phyloP scores from a whole-genome alignment of 306 rosid genomes.

The Bauhinia variegata region DNA sequence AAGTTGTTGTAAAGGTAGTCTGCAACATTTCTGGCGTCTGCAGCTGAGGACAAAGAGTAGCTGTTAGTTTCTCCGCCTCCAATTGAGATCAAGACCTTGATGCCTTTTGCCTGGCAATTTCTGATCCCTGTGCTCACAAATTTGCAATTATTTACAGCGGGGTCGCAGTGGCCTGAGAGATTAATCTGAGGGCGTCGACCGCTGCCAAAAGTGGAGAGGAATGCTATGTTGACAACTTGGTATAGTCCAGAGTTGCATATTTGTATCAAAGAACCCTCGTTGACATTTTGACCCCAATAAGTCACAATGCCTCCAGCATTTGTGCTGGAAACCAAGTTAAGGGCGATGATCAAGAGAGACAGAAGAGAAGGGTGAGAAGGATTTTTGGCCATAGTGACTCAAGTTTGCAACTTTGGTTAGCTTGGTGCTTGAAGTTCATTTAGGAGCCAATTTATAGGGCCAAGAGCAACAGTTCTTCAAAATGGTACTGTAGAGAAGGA shows the following conservation, averaged over 20 bases:
- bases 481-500: too few relatives aligned
- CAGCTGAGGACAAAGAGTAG: slow-evolving; percentile 58
- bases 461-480: too few relatives aligned
- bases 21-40: not conserved
- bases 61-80: slow-evolving; percentile 53
- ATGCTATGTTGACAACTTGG: slow-evolving; percentile 38
- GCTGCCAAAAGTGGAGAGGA: slow-evolving; percentile 34
- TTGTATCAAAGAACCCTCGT: slow-evolving; percentile 23
- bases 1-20: slow-evolving; percentile 47
- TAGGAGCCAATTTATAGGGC: too few relatives aligned
- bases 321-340: not conserved
- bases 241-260: slow-evolving; percentile 39
- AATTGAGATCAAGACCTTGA: slow-evolving; percentile 58
- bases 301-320: slow-evolving; percentile 33
- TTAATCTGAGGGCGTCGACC: slow-evolving; percentile 41
- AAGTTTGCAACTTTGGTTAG: too few relatives aligned
- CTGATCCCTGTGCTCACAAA: slow-evolving; percentile 41
- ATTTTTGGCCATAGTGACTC: too few relatives aligned
- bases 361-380: not conserved
- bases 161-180: slow-evolving; percentile 49
- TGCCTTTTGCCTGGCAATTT: slow-evolving; percentile 52
- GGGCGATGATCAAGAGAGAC: not conserved
- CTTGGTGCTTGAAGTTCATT: too few relatives aligned
- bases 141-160: slow-evolving; percentile 40
- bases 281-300: slow-evolving; percentile 43